phyloP scores from a whole-genome alignment of 352 stramenopile species.

The Globisporangium solare region DNA sequence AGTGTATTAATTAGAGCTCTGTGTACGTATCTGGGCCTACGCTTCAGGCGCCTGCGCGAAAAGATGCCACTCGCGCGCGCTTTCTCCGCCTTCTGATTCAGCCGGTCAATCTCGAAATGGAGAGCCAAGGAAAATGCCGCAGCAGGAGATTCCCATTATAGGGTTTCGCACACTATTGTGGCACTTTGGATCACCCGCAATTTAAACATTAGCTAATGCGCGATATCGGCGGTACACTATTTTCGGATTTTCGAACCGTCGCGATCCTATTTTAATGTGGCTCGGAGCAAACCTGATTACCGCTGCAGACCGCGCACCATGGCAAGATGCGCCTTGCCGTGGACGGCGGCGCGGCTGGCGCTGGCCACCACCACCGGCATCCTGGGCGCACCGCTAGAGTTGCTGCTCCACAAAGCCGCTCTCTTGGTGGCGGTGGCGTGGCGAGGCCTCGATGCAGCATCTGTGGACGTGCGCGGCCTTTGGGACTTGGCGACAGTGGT shows the following conservation, averaged over 20 bases:
- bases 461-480: neutral
- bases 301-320: constrained; percentile 26
- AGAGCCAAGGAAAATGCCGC: no score
- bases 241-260: neutral
- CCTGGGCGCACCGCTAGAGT: neutral
- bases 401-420: neutral
- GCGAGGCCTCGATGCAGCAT: constrained; percentile 1
- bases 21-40: no score
- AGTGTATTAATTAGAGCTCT: no score
- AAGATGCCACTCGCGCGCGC: no score
- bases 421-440: neutral
- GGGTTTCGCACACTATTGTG: no score
- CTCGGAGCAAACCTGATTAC: constrained; percentile 4
- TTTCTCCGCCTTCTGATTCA: no score
- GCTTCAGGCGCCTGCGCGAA: no score
- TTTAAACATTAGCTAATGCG: no score
- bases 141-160: no score
- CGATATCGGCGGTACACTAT: no score
- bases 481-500: neutral
- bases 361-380: neutral
- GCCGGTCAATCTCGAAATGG: no score
- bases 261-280: neutral
- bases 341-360: constrained; percentile 9
- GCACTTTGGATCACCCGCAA: no score
- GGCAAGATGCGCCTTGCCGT: constrained; percentile 22